Evolutionary conservation across 2,329 filamentous ascomycete species (phyloP), one percentile per base, ranked within the genome.

Genomic region (Aureobasidium pullulans): DNA sequence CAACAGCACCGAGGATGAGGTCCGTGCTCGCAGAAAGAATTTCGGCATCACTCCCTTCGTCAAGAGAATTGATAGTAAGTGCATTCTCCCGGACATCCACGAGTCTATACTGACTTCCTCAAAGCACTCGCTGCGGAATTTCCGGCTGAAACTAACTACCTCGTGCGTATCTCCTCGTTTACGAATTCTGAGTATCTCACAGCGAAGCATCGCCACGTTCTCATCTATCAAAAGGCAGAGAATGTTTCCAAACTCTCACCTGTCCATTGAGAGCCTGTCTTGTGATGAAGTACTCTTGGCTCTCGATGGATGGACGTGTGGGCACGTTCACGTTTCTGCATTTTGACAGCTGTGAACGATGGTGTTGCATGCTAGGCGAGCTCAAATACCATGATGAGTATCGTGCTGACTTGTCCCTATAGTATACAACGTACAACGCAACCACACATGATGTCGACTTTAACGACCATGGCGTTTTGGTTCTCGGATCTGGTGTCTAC

Each of bases 401-500:
- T 43, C 9, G 28, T 32, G 44, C 46, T 48, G 16, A 36, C 46
- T 23, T 39, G 8, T 39, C 4, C 42, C 11, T 52, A 15, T 6
- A 34, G n/a, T 40, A 52, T 8, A 97, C 93, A 3, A 97, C 94
- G 32, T 99, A 99, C 80, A 97, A 99, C 71, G 94, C 92, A 60
- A 89, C 89, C 15, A 87, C 89, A 15, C 93, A 97, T 76, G 94
- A 97, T 74, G 89, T 97, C 50, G 87, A 84, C 13, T 97, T 99
- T 65, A 88, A 96, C 65, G 93, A 97, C 72, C 88, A 96, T 66
- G 92, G 93, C 63, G 89, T 86, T 47, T 77, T 99, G 59, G 87
- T 97, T 61, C 84, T 99, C 13, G 94, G 94, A 62, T 93, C 88
- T 71, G 94, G 94, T 76, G 94, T 97, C 23, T 99, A 99, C 82